phyloP scores from a whole-genome alignment of 371 early-diverging fungal species.

The Mortierella sp. region DNA sequence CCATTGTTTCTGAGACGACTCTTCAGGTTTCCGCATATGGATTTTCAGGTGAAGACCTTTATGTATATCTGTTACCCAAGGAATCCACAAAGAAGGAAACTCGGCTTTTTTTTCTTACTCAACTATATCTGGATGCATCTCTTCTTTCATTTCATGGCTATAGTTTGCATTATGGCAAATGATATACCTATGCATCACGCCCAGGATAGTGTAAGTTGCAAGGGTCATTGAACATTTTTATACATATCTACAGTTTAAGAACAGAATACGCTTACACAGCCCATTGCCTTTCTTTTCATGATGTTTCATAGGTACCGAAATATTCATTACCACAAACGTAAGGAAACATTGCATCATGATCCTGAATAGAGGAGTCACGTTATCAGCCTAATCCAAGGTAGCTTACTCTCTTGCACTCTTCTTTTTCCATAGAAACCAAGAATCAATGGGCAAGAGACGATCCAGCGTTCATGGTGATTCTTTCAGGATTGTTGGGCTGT shows the following conservation, averaged over 20 bases:
- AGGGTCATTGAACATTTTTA: too few relatives aligned
- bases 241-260: too few relatives aligned
- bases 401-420: not conserved
- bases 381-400: not conserved
- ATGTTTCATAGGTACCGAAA: constrained; percentile 77
- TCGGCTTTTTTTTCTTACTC: not conserved
- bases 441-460: constrained; percentile 97
- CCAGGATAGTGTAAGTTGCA: constrained; percentile 83
- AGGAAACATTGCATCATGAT: constrained; percentile 10
- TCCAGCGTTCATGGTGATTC: constrained; percentile 88
- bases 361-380: not conserved
- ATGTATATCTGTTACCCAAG: too few relatives aligned
- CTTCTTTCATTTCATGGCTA: not conserved
- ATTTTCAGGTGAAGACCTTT: constrained; percentile 73
- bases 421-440: constrained; percentile 82
- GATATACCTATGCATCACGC: constrained; percentile 87
- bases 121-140: not conserved
- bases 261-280: not conserved
- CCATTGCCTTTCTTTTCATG: not conserved
- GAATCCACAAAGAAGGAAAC: too few relatives aligned
- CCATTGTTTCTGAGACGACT: constrained; percentile 71
- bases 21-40: constrained; percentile 86
- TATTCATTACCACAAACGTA: constrained; percentile 94
- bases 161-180: constrained; percentile 94
- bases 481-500: constrained; percentile 72